Percentiles rank a stretch among this genome's conserved stretches.
These are phyloP conservation scores for Termitomyces sp. DNA, from an alignment of 768 basidiomycete genomes.

Conservation along the genomic window DNA sequence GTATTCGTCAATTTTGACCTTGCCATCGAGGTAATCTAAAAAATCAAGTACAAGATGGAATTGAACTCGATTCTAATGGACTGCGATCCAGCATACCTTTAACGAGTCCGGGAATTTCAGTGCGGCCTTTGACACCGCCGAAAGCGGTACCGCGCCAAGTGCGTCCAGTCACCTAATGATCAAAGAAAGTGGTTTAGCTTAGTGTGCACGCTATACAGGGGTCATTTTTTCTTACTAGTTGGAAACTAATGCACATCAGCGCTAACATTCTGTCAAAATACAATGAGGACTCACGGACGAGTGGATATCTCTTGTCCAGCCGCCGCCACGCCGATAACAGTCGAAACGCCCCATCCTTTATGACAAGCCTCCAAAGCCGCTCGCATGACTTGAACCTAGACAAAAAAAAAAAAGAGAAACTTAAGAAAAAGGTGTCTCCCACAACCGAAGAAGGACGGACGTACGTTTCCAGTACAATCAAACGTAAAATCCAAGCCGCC, in stretches of 20 bases:
- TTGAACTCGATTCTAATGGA: not conserved
- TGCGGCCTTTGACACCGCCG: conserved; percentile 96
- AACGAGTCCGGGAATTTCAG: conserved; percentile 91
- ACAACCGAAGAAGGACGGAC: conserved; percentile 13
- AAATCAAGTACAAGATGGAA: not conserved
- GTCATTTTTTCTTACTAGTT: conserved; percentile 32
- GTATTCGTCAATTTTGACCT: conserved; percentile 91
- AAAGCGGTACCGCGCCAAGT: conserved; percentile 96
- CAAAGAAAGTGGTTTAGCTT: conserved; percentile 4
- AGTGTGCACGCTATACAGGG: not conserved
- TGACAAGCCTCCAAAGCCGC: conserved; percentile 97
- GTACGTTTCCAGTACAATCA: conserved; percentile 87
- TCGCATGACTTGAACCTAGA: conserved; percentile 86
- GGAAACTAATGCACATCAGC: conserved; percentile 36
- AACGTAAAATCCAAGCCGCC: conserved; percentile 97
- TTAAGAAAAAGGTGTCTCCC: too few species aligned
- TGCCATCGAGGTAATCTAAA: conserved; percentile 76
- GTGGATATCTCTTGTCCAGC: conserved; percentile 95
- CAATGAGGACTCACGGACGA: conserved; percentile 54
- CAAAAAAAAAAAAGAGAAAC: not conserved
- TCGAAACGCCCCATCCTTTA: conserved; percentile 98
- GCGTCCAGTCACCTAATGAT: conserved; percentile 72
- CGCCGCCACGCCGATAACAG: conserved; percentile 94
- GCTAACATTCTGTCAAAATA: not conserved
- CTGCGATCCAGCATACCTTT: conserved; percentile 49